Evolutionary conservation across 495 filamentous ascomycete species (phyloP).

Genomic region (Stereocaulon alpinum): DNA sequence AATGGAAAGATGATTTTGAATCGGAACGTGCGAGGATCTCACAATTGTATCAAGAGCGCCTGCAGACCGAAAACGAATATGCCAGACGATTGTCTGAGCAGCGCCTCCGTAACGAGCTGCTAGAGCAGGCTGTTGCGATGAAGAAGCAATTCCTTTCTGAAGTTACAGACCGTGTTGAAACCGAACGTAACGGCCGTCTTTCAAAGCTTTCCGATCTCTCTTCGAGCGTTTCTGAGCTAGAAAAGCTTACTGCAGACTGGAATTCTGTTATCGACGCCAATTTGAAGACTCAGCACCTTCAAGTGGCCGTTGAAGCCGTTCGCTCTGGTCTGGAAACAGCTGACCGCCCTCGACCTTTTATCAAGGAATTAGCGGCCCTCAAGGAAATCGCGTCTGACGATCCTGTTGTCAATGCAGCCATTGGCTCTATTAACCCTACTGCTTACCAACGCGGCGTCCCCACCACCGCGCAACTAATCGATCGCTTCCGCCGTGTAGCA

Average conservation of each 20-base stretch:
- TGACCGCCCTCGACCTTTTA: slow-evolving; percentile 68
- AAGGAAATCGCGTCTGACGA: slow-evolving; percentile 83
- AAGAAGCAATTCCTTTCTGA: slow-evolving; percentile 72
- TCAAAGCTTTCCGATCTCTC: slow-evolving; percentile 74
- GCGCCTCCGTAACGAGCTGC: slow-evolving; percentile 68
- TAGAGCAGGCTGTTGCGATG: slow-evolving; percentile 82
- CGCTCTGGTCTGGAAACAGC: slow-evolving; percentile 66
- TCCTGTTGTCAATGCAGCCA: slow-evolving; percentile 76
- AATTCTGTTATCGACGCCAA: slow-evolving; percentile 78
- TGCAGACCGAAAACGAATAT: slow-evolving; percentile 63
- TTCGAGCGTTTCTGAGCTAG: slow-evolving; percentile 64
- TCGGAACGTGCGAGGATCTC: slow-evolving; percentile 69
- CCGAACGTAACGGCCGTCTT: slow-evolving; percentile 77
- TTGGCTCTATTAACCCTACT: slow-evolving; percentile 83
- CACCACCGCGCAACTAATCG: slow-evolving; percentile 71
- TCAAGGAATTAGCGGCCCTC: slow-evolving; percentile 81
- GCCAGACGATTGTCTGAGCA: slow-evolving; percentile 68
- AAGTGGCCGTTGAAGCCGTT: slow-evolving; percentile 89
- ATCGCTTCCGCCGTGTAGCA: slow-evolving; percentile 92
- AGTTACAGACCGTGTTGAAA: slow-evolving; percentile 72
- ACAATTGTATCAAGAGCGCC: slow-evolving; percentile 64
- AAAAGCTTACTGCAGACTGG: slow-evolving; percentile 75
- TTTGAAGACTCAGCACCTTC: slow-evolving; percentile 86
- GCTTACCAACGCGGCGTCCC: slow-evolving; percentile 91
- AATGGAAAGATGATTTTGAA: slow-evolving; percentile 83